Conservation (phyloP, 2,329 filamentous ascomycete species). For the Aspergillus nomiae region DNA sequence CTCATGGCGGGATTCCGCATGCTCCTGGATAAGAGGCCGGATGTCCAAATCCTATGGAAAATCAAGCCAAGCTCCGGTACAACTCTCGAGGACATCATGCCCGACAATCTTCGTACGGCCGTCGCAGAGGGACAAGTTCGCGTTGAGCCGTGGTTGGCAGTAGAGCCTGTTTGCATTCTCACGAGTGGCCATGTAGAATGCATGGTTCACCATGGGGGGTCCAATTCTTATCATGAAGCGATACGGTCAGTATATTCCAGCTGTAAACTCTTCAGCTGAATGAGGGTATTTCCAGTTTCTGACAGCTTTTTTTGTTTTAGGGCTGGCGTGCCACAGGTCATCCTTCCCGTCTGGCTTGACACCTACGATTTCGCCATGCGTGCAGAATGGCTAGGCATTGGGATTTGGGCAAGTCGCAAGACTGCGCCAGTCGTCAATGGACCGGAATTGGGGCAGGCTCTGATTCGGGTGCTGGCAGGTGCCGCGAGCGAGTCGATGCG, state of each 20-base stretch:
- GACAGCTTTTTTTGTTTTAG: slow-evolving; percentile 26
- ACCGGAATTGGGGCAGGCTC: slow-evolving; percentile 27
- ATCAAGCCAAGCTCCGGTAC: slow-evolving; percentile 12
- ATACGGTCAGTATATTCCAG: slow-evolving; percentile 37
- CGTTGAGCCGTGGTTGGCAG: slow-evolving; percentile 45
- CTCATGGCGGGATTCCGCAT: slow-evolving; percentile 40
- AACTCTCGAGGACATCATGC: slow-evolving; percentile 10
- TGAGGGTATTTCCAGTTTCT: not conserved
- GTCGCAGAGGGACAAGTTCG: slow-evolving; percentile 36
- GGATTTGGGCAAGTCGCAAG: slow-evolving; percentile 42
- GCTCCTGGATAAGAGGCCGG: slow-evolving; percentile 33
- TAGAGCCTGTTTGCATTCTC: slow-evolving; percentile 39
- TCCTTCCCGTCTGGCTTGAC: slow-evolving; percentile 52
- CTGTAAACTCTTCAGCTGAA: not conserved
- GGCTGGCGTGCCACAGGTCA: slow-evolving; percentile 48
- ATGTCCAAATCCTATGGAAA: slow-evolving; percentile 40
- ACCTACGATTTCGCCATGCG: slow-evolving; percentile 49
- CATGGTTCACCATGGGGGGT: slow-evolving; percentile 51
- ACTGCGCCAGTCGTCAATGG: slow-evolving; percentile 35
- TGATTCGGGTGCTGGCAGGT: slow-evolving; percentile 23
- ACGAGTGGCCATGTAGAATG: slow-evolving; percentile 42
- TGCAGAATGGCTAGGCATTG: slow-evolving; percentile 48
- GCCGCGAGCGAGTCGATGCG: slow-evolving; percentile 7
- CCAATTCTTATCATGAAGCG: slow-evolving; percentile 52
- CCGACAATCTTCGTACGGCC: slow-evolving; percentile 24